A percentile compares a stretch with the other conserved stretches of the same genome.
These are phyloP conservation scores for Rhizopogon roseolus DNA, from an alignment of 768 basidiomycete species.

Conservation along the genomic window DNA sequence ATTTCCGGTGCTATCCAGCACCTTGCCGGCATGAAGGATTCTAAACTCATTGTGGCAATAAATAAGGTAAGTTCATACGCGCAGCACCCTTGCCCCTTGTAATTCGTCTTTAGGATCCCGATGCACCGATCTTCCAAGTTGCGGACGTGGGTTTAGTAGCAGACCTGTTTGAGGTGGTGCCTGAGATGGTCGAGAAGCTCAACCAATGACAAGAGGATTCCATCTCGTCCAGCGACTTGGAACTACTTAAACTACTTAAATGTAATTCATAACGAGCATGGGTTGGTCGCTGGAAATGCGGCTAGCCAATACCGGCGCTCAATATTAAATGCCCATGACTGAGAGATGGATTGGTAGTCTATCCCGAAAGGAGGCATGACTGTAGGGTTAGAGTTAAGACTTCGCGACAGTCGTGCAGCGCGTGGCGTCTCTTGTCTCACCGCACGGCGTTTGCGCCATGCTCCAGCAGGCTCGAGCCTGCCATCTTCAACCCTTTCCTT, in stretches of 20 bases:
- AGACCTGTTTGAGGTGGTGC: slow-evolving; percentile 89
- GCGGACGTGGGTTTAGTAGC: slow-evolving; percentile 94
- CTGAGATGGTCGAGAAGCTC: slow-evolving; percentile 85
- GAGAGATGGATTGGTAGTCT: too few species aligned
- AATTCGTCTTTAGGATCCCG: slow-evolving; percentile 66
- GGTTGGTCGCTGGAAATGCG: slow-evolving; percentile 75
- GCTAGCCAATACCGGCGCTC: slow-evolving; percentile 17
- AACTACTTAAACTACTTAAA: too few species aligned
- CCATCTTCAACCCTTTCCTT: too few species aligned
- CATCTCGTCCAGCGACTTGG: background rate
- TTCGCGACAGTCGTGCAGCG: too few species aligned
- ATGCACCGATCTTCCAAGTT: slow-evolving; percentile 98
- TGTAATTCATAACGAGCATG: slow-evolving; percentile 23
- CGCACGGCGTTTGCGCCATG: too few species aligned
- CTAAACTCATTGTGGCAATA: slow-evolving; percentile 95
- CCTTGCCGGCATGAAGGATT: slow-evolving; percentile 99
- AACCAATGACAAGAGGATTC: slow-evolving; percentile 36
- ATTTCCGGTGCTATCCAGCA: slow-evolving; percentile 99
- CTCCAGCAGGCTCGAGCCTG: too few species aligned
- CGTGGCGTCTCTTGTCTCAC: too few species aligned
- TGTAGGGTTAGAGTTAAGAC: too few species aligned
- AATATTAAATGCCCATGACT: too few species aligned
- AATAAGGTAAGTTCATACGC: slow-evolving; percentile 68
- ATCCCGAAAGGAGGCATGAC: too few species aligned
- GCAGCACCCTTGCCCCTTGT: slow-evolving; percentile 2